Conservation (phyloP, 495 filamentous ascomycete species). For the Niebla homalea region DNA sequence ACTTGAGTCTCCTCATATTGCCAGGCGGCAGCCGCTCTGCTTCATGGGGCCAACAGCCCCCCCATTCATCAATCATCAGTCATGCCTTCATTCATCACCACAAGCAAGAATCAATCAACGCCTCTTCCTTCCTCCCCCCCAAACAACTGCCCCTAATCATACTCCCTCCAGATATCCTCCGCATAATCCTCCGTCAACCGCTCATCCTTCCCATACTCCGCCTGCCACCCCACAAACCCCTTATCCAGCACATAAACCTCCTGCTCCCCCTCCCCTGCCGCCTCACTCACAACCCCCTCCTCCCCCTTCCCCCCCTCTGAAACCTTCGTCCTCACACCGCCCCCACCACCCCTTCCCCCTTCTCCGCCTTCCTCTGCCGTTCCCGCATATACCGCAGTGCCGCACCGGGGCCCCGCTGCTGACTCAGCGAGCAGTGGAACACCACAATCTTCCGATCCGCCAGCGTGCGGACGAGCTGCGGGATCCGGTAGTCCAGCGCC, state of each 20-base stretch:
- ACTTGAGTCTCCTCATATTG: too few species aligned
- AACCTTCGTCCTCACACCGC: not conserved
- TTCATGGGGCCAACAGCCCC: too few species aligned
- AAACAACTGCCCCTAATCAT: slow-evolving; percentile 22
- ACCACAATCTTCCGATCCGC: slow-evolving; percentile 69
- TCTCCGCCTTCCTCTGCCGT: slow-evolving; percentile 27
- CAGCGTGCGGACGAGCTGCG: slow-evolving; percentile 68
- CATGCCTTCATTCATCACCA: too few species aligned
- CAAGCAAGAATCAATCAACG: too few species aligned
- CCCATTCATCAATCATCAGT: too few species aligned
- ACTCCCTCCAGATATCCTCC: slow-evolving; percentile 73
- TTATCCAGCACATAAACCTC: slow-evolving; percentile 70
- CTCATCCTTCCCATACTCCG: slow-evolving; percentile 61
- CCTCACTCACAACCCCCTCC: slow-evolving; percentile 1
- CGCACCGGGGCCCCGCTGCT: slow-evolving; percentile 67
- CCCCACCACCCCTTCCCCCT: not conserved
- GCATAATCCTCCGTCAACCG: slow-evolving; percentile 73
- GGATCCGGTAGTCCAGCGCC: slow-evolving; percentile 58
- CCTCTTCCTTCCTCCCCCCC: not conserved
- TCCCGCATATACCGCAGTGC: slow-evolving; percentile 57
- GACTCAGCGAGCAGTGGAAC: slow-evolving; percentile 91
- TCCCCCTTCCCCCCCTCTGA: slow-evolving; percentile 1
- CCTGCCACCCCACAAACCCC: slow-evolving; percentile 88
- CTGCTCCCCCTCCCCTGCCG: slow-evolving; percentile 31
- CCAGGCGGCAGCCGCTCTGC: too few species aligned